Conservation (phyloP, 2,329 filamentous ascomycete species). For the Colletotrichum acutatum region DNA sequence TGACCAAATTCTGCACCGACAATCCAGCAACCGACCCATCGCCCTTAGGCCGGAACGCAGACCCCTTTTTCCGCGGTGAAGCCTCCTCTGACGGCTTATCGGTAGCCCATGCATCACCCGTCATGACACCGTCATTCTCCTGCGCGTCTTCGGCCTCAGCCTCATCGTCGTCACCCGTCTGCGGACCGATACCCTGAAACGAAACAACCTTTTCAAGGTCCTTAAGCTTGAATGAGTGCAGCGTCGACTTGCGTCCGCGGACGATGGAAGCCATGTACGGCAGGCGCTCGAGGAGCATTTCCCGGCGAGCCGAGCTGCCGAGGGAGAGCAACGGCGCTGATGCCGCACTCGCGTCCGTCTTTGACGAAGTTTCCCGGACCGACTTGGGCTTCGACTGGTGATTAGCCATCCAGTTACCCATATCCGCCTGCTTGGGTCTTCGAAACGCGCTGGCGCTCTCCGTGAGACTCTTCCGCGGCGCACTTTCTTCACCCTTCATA, state of each 20-base stretch:
- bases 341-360: slow-evolving; percentile 35
- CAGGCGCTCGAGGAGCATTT: slow-evolving; percentile 85
- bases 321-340: slow-evolving; percentile 65
- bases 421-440: slow-evolving; percentile 46
- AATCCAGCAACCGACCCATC: slow-evolving; percentile 51
- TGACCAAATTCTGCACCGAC: slow-evolving; percentile 72
- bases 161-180: slow-evolving; percentile 57
- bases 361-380: slow-evolving; percentile 1
- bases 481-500: slow-evolving; percentile 62
- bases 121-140: slow-evolving; percentile 43
- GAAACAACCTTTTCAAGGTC: slow-evolving; percentile 76
- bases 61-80: slow-evolving; percentile 59
- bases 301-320: slow-evolving; percentile 74
- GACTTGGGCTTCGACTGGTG: slow-evolving; percentile 33
- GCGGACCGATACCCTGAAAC: slow-evolving; percentile 69
- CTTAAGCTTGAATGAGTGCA: slow-evolving; percentile 52
- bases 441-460: slow-evolving; percentile 62
- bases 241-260: slow-evolving; percentile 51
- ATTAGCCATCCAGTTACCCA: slow-evolving; percentile 42
- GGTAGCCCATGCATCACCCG: slow-evolving; percentile 68
- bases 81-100: slow-evolving; percentile 68
- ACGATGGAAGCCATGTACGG: slow-evolving; percentile 84
- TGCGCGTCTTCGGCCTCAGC: slow-evolving; percentile 56
- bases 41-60: slow-evolving; percentile 49
- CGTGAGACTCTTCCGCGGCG: slow-evolving; percentile 51